A percentile compares a stretch with the other conserved stretches of the same genome.
phyloP scores from a whole-genome alignment of 805 yeast species.

The Yarrowia deformans region DNA sequence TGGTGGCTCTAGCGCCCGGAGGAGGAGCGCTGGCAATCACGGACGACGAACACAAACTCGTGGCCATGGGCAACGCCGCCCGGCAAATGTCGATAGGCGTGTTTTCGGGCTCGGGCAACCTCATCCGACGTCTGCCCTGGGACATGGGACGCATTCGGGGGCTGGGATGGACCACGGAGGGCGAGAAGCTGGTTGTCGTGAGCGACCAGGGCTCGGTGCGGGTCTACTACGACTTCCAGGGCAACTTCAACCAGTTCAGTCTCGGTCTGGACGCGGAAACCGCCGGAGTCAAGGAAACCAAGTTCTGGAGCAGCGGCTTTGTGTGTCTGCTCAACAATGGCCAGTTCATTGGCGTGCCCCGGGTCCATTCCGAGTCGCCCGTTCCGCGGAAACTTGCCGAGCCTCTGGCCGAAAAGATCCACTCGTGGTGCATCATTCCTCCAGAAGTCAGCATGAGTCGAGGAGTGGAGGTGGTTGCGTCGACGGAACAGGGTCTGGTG shows the following conservation, averaged over 20 bases:
- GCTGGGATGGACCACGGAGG: conserved; percentile 57
- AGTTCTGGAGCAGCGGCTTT: conserved; percentile 56
- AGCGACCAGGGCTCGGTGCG: conserved; percentile 62
- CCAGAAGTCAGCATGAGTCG: conserved; percentile 45
- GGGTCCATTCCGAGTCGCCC: not conserved
- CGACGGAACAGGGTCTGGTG: conserved; percentile 44
- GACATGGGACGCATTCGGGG: conserved; percentile 59
- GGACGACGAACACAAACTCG: conserved; percentile 49
- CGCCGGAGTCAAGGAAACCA: conserved; percentile 51
- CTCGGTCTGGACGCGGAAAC: conserved; percentile 52
- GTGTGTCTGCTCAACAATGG: conserved; percentile 55
- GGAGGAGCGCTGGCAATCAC: conserved; percentile 63
- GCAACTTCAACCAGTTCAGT: conserved; percentile 66
- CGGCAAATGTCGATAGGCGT: conserved; percentile 45
- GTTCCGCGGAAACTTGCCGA: conserved; percentile 24
- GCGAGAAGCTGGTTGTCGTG: conserved; percentile 65
- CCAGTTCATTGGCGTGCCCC: conserved; percentile 54
- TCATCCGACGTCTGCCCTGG: conserved; percentile 41
- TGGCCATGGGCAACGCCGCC: conserved; percentile 42
- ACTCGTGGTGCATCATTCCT: conserved; percentile 49
- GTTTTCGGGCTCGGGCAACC: conserved; percentile 49
- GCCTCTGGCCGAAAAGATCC: conserved; percentile 36
- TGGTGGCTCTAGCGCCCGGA: conserved; percentile 59
- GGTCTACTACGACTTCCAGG: conserved; percentile 68
- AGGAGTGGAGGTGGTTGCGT: conserved; percentile 48